Evolutionary conservation across 306 rosid species (phyloP), one percentile per base, ranked within the genome.

Genomic region (Cajanus cajan): DNA sequence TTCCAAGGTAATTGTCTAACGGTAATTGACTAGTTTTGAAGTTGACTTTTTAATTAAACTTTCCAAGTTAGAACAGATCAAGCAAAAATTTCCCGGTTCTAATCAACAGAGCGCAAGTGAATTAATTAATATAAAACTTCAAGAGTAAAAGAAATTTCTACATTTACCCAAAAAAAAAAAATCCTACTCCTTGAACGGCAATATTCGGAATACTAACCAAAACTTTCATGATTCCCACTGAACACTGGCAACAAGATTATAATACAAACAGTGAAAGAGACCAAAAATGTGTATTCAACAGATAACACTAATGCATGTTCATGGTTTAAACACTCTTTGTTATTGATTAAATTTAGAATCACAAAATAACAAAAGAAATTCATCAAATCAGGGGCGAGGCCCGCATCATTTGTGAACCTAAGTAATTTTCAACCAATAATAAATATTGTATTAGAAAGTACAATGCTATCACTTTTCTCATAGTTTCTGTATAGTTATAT

Each of bases 51-150:
- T n/a, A n/a, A 2, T 22, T 45, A 13, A 62, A 47, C 39, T 33
- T 19, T n/a, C 54, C 15, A 34, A 51, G 22, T 3, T 55, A 11
- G 10, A 18, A 78, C 3, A 41, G 15, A 25, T 4, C 25, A 19
- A 25, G 9, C 22, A 45, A 19, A 55, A 4, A 0, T n/a, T 25
- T 19, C 4, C 14, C 28, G 9, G 8, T 54, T 69, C 39, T 12
- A 78, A 69, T 45, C 13, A 68, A 78, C 43, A 13, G 8, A 70
- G 13, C 8, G 34, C 43, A 79, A 61, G 73, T 47, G 76, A 50
- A 48, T 36, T 37, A 71, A 36, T 31, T 44, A 47, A 72, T n/a
- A 37, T 25, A 71, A 25, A 4, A 69, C 52, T 43, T 44, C n/a
- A n/a, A n/a, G n/a, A n/a, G n/a, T n/a, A n/a, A n/a, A n/a, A n/a